Evolutionary conservation across 2,329 filamentous ascomycete species (phyloP).

Genomic region (Cryphonectria nitschkei): DNA sequence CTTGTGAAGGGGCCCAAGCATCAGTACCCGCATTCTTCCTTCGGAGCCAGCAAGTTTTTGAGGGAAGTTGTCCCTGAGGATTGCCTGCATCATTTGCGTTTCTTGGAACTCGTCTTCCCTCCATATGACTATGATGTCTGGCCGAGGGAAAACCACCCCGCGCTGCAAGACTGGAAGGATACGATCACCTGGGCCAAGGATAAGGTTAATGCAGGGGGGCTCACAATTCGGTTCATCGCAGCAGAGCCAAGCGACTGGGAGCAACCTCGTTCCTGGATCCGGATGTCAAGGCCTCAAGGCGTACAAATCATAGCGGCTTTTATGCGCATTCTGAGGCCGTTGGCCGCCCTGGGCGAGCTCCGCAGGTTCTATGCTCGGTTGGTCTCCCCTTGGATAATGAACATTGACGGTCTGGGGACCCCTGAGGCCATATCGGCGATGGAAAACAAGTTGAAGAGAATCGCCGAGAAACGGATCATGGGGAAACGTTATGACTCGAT

Average conservation of each 20-base stretch:
- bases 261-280: neutral
- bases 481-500: constrained; percentile 6
- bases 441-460: constrained; percentile 9
- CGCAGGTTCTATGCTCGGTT: constrained; percentile 17
- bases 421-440: neutral
- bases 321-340: neutral
- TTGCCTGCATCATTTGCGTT: constrained; percentile 15
- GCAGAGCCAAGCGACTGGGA: constrained; percentile 6
- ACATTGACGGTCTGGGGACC: neutral
- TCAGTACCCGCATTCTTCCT: neutral
- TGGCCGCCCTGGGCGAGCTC: neutral
- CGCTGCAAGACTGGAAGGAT: constrained; percentile 13
- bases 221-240: constrained; percentile 13
- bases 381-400: constrained; percentile 17
- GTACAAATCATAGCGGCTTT: constrained; percentile 1
- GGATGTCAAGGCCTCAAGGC: constrained; percentile 2
- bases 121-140: constrained; percentile 6
- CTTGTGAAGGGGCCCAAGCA: no score
- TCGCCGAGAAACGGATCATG: constrained; percentile 17
- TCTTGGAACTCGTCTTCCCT: constrained; percentile 21
- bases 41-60: constrained; percentile 15
- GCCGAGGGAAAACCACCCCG: neutral
- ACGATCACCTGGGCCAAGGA: constrained; percentile 17
- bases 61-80: neutral
- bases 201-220: constrained; percentile 4